Evolutionary conservation across 1,284 basidiomycete genomes (phyloP).

Genomic region (Termitomyces sp.): DNA sequence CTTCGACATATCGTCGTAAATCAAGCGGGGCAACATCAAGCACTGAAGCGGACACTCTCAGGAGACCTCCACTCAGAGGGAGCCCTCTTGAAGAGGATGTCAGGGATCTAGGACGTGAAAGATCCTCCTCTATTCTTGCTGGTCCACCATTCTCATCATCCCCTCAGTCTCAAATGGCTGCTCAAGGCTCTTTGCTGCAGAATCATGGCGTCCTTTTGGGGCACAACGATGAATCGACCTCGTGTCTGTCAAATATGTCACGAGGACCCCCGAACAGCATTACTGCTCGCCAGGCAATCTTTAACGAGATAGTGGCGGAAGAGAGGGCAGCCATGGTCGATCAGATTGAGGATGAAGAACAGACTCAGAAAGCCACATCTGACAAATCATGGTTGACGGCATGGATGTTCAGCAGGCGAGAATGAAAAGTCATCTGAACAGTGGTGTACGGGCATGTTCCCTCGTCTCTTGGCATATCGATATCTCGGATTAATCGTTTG

Average conservation of each 20-base stretch:
- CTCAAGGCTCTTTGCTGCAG: conserved; percentile 37
- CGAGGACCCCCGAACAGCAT: conserved; percentile 33
- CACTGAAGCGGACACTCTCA: background rate
- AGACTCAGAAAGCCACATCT: conserved; percentile 38
- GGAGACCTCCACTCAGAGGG: conserved; percentile 9
- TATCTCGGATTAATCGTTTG: conserved; percentile 34
- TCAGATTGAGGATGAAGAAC: conserved; percentile 48
- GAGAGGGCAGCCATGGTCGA: conserved; percentile 53
- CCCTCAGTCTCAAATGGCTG: conserved; percentile 27
- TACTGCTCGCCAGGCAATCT: conserved; percentile 56
- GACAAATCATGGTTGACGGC: conserved; percentile 55
- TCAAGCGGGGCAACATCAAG: conserved; percentile 24
- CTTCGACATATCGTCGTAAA: conserved; percentile 34
- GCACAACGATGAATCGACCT: conserved; percentile 31
- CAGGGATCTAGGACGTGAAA: conserved; percentile 20
- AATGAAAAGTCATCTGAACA: conserved; percentile 16
- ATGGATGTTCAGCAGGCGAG: conserved; percentile 52
- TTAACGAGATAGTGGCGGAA: conserved; percentile 62
- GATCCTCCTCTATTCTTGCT: conserved; percentile 38
- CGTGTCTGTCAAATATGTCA: conserved; percentile 32
- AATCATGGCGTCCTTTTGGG: conserved; percentile 33
- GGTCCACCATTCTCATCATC: conserved; percentile 28
- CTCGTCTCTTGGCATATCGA: conserved; percentile 25
- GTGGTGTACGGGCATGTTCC: conserved; percentile 22
- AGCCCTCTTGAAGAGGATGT: conserved; percentile 21